These are phyloP conservation scores for Triticum turgidum DNA, from an alignment of 176 grass and related monocot genomes.

Conservation along the genomic window DNA sequence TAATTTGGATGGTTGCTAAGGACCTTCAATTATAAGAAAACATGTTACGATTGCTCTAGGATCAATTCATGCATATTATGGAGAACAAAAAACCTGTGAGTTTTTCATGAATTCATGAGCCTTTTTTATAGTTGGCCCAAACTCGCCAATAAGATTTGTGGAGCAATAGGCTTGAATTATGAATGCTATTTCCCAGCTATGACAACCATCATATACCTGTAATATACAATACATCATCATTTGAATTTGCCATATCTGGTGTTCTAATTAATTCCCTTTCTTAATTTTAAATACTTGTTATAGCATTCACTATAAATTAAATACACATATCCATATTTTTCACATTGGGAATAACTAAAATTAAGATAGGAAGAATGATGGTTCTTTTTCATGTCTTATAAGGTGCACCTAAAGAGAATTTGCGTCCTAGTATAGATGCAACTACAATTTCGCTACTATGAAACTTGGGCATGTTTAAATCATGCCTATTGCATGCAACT, in stretches of 20 bases:
- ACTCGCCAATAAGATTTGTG: not conserved
- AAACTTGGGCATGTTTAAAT: not conserved
- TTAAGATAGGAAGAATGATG: not conserved
- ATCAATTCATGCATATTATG: not conserved
- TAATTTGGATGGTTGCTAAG: not conserved
- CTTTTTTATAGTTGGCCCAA: not conserved
- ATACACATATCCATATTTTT: not conserved
- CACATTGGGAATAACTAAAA: not conserved
- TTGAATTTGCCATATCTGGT: too few species aligned
- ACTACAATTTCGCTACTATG: too few species aligned
- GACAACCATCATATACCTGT: not conserved
- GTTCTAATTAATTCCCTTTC: not conserved
- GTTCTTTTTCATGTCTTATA: not conserved
- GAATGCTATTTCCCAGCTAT: not conserved
- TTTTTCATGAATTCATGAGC: not conserved
- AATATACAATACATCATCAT: too few species aligned
- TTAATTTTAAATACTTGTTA: not conserved
- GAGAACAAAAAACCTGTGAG: not conserved
- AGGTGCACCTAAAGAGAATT: too few species aligned
- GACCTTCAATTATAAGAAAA: not conserved
- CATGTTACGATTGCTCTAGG: not conserved
- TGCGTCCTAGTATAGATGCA: too few species aligned
- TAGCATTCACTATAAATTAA: not conserved
- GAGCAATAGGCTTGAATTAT: not conserved
- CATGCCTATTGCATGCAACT: not conserved